Conservation (phyloP, 2,329 filamentous ascomycete species). For the Fusarium sarcochroum region DNA sequence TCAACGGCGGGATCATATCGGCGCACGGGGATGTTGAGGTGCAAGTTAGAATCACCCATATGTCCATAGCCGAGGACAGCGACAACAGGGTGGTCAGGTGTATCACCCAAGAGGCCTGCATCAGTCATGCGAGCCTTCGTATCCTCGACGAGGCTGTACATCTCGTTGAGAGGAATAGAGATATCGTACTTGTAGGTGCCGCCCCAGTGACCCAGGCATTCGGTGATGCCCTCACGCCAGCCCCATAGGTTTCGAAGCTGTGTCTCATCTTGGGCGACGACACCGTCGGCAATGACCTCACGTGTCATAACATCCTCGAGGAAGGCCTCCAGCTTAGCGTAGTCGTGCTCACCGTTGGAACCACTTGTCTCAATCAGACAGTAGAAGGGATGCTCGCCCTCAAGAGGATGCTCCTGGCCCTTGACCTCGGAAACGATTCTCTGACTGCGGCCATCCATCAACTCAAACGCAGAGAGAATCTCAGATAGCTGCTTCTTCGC, state of each 20-base stretch:
- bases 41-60: constrained; percentile 97
- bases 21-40: constrained; percentile 89
- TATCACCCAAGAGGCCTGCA: constrained; percentile 82
- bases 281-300: constrained; percentile 89
- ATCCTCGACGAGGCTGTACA: constrained; percentile 93
- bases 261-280: constrained; percentile 93
- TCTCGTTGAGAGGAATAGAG: constrained; percentile 88
- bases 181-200: constrained; percentile 99
- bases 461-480: constrained; percentile 96
- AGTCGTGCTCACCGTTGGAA: constrained; percentile 93
- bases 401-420: constrained; percentile 83
- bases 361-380: constrained; percentile 97
- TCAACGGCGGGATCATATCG: constrained; percentile 91
- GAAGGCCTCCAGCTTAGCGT: constrained; percentile 90
- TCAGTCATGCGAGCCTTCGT: constrained; percentile 78
- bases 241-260: constrained; percentile 89
- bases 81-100: constrained; percentile 82
- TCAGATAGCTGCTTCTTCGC: constrained; percentile 93
- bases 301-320: constrained; percentile 92
- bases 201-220: constrained; percentile 89
- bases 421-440: constrained; percentile 81
- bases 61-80: constrained; percentile 97
- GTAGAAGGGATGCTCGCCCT: constrained; percentile 91
- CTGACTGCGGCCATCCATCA: constrained; percentile 93
- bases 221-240: constrained; percentile 94